phyloP scores from a whole-genome alignment of 345 rosid genomes.

The Brassica carinata region DNA sequence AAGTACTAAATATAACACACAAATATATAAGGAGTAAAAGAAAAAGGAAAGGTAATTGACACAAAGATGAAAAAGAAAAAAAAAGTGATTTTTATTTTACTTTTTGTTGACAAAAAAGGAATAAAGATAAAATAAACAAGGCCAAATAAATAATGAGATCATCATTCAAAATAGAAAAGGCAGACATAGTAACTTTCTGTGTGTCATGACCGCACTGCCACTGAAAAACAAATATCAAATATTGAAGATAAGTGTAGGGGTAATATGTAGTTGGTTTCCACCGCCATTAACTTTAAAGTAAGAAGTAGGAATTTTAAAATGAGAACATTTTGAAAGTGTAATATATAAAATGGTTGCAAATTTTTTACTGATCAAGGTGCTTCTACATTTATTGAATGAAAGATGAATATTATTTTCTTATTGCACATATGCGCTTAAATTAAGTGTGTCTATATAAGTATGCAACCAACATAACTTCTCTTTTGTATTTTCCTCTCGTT shows the following conservation, averaged over 20 bases:
- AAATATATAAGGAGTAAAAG: not conserved
- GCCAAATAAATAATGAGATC: constrained; percentile 63
- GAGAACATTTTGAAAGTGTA: not conserved
- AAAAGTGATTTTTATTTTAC: not conserved
- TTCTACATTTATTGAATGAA: not conserved
- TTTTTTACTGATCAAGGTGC: constrained; percentile 30
- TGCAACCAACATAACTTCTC: constrained; percentile 28
- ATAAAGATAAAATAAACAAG: not conserved
- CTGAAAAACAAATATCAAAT: not conserved
- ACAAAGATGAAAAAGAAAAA: not conserved
- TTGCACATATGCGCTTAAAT: constrained; percentile 6
- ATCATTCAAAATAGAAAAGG: constrained; percentile 70
- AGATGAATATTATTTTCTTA: not conserved
- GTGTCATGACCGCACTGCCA: constrained; percentile 68
- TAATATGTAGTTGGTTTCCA: constrained; percentile 17
- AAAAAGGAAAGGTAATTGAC: constrained; percentile 4
- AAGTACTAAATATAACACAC: not conserved
- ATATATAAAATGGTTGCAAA: constrained; percentile 24
- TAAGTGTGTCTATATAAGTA: constrained; percentile 25
- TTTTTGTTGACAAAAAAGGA: not conserved
- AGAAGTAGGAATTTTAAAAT: not conserved
- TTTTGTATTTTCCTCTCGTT: constrained; percentile 28
- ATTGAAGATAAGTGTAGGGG: constrained; percentile 1
- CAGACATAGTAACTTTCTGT: constrained; percentile 57
- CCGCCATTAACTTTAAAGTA: constrained; percentile 22